These are phyloP conservation scores for Dryadomyces quercus-mongolicae DNA, from an alignment of 2,329 filamentous ascomycete genomes.

Conservation along the genomic window DNA sequence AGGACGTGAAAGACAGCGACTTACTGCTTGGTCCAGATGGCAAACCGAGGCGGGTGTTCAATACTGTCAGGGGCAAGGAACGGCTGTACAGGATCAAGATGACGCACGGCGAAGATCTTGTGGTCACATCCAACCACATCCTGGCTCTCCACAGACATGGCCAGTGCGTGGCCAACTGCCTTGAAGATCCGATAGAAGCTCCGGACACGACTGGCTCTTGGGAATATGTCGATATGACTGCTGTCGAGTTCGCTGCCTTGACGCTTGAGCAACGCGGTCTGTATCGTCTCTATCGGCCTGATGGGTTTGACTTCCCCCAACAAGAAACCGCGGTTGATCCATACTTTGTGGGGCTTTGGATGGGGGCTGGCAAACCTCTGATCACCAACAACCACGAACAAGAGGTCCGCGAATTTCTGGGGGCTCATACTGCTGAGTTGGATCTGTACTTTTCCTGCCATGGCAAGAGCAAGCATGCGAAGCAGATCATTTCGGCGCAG, in stretches of 20 bases:
- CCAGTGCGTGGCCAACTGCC: no score
- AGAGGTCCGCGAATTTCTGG: background rate
- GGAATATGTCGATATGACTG: background rate
- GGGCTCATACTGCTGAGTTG: background rate
- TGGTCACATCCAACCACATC: slow-evolving; percentile 24
- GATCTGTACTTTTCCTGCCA: background rate
- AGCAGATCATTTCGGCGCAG: no score
- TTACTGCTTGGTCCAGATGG: slow-evolving; percentile 36
- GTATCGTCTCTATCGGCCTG: background rate
- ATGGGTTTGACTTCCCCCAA: background rate
- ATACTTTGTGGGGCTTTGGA: background rate
- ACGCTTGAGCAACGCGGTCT: background rate
- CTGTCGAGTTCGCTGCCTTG: background rate
- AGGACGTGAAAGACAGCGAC: slow-evolving; percentile 36
- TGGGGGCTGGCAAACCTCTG: background rate
- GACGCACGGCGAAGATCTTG: slow-evolving; percentile 29
- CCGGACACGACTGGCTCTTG: background rate
- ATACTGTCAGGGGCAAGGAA: slow-evolving; percentile 30
- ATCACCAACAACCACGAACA: background rate
- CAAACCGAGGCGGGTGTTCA: slow-evolving; percentile 32
- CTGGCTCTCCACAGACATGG: slow-evolving; percentile 16
- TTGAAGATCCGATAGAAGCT: background rate
- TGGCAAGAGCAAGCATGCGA: no score
- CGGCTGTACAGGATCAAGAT: slow-evolving; percentile 36
- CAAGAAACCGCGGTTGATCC: background rate